phyloP scores from a whole-genome alignment of 1,284 basidiomycete genomes.

The Hypsizygus ulmarius region DNA sequence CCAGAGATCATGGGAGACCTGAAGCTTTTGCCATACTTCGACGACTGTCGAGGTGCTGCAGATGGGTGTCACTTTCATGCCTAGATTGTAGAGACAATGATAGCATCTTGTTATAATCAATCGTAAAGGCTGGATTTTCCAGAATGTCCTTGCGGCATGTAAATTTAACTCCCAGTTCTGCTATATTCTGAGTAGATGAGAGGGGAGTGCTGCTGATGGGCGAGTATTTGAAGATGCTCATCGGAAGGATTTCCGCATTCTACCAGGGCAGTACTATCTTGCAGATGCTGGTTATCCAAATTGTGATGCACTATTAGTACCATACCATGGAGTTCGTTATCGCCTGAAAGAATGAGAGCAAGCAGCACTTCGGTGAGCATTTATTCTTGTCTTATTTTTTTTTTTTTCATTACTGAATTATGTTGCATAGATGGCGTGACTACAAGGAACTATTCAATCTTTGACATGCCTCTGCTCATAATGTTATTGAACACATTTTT shows the following conservation, averaged over 20 bases:
- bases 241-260: constrained; percentile 11
- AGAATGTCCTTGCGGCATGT: no score
- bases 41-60: no score
- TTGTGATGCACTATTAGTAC: constrained; percentile 29
- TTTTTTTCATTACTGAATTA: neutral
- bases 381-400: neutral
- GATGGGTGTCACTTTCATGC: no score
- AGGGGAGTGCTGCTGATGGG: constrained; percentile 30
- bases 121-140: no score
- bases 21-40: no score
- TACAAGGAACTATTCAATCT: constrained; percentile 40
- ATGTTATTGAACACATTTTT: constrained; percentile 41
- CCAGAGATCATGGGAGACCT: no score
- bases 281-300: constrained; percentile 33
- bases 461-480: constrained; percentile 31
- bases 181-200: constrained; percentile 31
- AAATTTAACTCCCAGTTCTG: no score
- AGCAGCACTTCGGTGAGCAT: neutral
- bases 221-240: constrained; percentile 22
- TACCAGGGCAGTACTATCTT: constrained; percentile 19
- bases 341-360: neutral
- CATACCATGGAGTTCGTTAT: constrained; percentile 32
- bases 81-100: no score
- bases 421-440: constrained; percentile 13
- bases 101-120: no score